A percentile compares a stretch with the other conserved stretches of the same genome.
These are phyloP conservation scores for Tetracladium setigerum DNA, from an alignment of 495 filamentous ascomycete species.

Conservation along the genomic window DNA sequence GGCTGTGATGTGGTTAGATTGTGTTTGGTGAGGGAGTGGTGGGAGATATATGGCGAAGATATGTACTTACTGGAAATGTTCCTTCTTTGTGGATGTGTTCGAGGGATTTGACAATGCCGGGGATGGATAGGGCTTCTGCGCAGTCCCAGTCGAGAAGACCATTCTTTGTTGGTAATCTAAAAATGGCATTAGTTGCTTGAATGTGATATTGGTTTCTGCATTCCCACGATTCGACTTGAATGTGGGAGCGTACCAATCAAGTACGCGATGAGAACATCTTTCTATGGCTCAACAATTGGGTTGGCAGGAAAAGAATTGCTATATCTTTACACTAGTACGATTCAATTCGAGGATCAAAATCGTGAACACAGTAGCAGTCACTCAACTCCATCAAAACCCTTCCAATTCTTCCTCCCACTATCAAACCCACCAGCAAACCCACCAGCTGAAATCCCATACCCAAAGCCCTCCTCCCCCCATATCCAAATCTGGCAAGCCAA, in stretches of 20 bases:
- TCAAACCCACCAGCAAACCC: too few species aligned
- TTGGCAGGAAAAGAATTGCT: background rate
- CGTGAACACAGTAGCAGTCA: too few species aligned
- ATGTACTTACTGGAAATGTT: constrained; percentile 45
- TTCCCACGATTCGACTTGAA: background rate
- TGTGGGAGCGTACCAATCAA: too few species aligned
- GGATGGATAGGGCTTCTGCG: constrained; percentile 59
- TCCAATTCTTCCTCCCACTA: too few species aligned
- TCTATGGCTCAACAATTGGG: background rate
- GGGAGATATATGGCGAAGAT: constrained; percentile 6
- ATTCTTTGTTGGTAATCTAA: constrained; percentile 39
- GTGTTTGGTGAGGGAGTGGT: constrained; percentile 17
- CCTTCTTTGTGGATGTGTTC: constrained; percentile 56
- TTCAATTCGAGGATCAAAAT: too few species aligned
- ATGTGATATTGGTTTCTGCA: background rate
- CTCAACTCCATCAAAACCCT: too few species aligned
- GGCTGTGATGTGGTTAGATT: constrained; percentile 27
- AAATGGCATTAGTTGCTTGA: background rate
- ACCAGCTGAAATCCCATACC: too few species aligned
- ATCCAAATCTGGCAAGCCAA: background rate
- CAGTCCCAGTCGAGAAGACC: constrained; percentile 86
- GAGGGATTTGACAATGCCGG: constrained; percentile 52
- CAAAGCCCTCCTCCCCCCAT: too few species aligned
- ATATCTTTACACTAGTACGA: background rate
- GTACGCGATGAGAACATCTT: background rate